These are phyloP conservation scores for Botryotinia calthae DNA, from an alignment of 2,329 filamentous ascomycete species.

Conservation along the genomic window DNA sequence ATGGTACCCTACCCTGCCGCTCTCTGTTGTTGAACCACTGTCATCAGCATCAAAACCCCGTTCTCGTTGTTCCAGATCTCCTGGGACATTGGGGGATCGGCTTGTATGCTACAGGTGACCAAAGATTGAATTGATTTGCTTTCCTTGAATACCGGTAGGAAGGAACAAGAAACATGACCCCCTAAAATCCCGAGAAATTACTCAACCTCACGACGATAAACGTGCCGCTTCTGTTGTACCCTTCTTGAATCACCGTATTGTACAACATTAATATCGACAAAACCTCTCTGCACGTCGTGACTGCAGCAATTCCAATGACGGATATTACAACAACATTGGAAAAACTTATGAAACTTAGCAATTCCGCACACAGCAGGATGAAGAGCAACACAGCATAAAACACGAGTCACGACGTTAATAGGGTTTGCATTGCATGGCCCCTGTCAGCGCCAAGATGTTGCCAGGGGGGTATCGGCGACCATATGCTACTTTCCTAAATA, in stretches of 20 bases:
- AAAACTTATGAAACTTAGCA: background rate
- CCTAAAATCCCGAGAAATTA: constrained; percentile 15
- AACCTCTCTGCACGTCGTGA: background rate
- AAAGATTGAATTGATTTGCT: constrained; percentile 10
- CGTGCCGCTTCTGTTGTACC: constrained; percentile 10
- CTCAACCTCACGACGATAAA: constrained; percentile 14
- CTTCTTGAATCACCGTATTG: background rate
- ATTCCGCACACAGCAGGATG: background rate
- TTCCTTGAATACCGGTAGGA: constrained; percentile 14
- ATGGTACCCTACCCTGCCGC: constrained; percentile 8
- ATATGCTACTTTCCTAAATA: background rate
- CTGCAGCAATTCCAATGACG: background rate
- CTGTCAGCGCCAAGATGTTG: constrained; percentile 6
- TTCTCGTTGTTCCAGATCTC: constrained; percentile 12
- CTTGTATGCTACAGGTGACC: background rate
- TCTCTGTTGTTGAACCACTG: constrained; percentile 6
- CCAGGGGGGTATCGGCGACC: constrained; percentile 19
- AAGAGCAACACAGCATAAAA: constrained; percentile 3
- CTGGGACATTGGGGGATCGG: background rate
- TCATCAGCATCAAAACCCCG: background rate
- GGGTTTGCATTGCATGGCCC: background rate
- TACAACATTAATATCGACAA: background rate
- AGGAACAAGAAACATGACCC: constrained; percentile 9
- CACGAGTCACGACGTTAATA: constrained; percentile 14
- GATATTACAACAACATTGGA: background rate